Base-by-base conservation (phyloP, 768 basidiomycete genomes). In the Fomitopsis serialis region DNA sequence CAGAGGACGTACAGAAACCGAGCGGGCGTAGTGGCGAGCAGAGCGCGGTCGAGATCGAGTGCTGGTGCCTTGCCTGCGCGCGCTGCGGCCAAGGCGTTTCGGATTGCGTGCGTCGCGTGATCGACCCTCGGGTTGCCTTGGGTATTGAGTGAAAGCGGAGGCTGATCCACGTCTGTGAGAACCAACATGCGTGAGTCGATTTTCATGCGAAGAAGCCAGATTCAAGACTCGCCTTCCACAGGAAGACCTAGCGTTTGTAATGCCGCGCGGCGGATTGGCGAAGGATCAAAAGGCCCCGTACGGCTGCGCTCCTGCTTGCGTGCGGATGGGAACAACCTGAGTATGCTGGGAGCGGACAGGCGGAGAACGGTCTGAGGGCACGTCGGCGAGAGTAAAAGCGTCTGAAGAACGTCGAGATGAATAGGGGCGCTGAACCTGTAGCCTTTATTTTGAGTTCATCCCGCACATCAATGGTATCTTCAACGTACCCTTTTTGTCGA, bases 1-100 rank as follows among this genome's bases (percentile, higher is more conserved):
- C 89, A 92, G n/a, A 91, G 71, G 1, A 79, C 61, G 23, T 76
- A 67, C 34, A 92, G 74, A 61, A 92, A 89, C 54, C 78, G 75
- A 8, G 78, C 76, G 3, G 86, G 81, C 3, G 81, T 68, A 0
- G 73, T 71, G 53, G 80, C 68, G 42, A 77, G 77, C n/a, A 89
- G 72, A 59, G 84, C 88, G 24, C 80, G 77, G 45, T 81, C 75
- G 35, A 91, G 72, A 59, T 91, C 85, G 49, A 92, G 71, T 42
- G 69, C 74, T 12, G 86, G 81, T 0, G 80, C 78, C 55, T 84
- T 87, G 44, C 81, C 82, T 15, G 81, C 72, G 34, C 80, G 76
- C 21, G 85, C 83, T 62, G 75, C 70, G 11, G 69, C 66, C 22
- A 92, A 70, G 2, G 85, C 80, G 45, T 73, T 69, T 45, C 77